Conservation (phyloP, 2,329 filamentous ascomycete species). For the Magnaporthiopsis rhizophila region DNA sequence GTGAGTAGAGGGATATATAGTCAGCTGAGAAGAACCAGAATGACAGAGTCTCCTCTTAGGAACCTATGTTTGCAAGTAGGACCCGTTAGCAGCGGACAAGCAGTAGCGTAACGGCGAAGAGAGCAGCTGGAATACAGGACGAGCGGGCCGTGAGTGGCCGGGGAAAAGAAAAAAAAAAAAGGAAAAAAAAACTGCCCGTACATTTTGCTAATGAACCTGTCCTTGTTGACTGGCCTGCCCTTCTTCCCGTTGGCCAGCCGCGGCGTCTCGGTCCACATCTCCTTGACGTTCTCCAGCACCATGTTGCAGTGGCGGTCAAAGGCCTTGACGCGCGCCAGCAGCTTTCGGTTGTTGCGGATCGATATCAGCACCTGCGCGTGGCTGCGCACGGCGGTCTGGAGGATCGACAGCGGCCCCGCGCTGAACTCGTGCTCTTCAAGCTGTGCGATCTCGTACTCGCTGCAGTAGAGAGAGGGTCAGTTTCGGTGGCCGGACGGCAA, state of each 20-base stretch:
- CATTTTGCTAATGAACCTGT: constrained; percentile 96
- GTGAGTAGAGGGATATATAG: constrained; percentile 4
- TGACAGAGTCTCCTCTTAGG: constrained; percentile 78
- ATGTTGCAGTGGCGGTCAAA: constrained; percentile 99
- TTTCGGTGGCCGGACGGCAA: constrained; percentile 9
- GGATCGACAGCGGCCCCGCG: constrained; percentile 64
- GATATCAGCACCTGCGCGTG: constrained; percentile 96
- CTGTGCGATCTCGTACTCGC: constrained; percentile 84
- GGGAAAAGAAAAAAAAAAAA: too few species aligned
- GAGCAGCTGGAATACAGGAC: too few species aligned
- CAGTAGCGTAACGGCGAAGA: too few species aligned
- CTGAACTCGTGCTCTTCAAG: constrained; percentile 51
- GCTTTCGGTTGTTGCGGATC: constrained; percentile 96
- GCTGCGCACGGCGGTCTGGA: constrained; percentile 90
- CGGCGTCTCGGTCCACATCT: constrained; percentile 99
- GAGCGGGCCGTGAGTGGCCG: neutral
- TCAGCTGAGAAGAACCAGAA: constrained; percentile 76
- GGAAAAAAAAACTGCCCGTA: too few species aligned
- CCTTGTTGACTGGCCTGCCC: constrained; percentile 89
- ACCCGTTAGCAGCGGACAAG: neutral
- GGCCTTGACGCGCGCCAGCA: constrained; percentile 93
- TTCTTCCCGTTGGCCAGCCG: constrained; percentile 76
- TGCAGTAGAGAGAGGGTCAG: constrained; percentile 25
- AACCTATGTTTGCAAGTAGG: constrained; percentile 48
- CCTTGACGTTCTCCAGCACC: constrained; percentile 85